Percentiles rank a stretch among this genome's conserved stretches.
These are phyloP conservation scores for Sporisorium sorghi DNA, from an alignment of 1,284 basidiomycete species.

Conservation along the genomic window DNA sequence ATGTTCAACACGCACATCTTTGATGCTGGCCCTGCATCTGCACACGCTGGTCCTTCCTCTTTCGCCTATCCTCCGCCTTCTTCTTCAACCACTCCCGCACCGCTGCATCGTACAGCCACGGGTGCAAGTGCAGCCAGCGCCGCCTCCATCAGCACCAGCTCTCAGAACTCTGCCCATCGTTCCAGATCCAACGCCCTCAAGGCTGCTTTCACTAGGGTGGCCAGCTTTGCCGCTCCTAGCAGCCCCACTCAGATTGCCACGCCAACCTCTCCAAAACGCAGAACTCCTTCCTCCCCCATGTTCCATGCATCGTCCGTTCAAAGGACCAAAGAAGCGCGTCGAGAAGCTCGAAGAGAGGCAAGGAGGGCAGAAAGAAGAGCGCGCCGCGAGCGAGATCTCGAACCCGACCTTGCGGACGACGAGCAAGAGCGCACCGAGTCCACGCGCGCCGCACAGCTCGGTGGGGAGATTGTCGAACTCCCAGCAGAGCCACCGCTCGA, in stretches of 20 bases:
- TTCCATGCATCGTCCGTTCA: slow-evolving; percentile 34
- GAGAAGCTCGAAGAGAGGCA: slow-evolving; percentile 31
- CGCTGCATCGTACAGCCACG: slow-evolving; percentile 32
- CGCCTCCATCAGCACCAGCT: slow-evolving; percentile 11
- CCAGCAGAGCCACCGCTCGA: slow-evolving; percentile 47
- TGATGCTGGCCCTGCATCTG: slow-evolving; percentile 1
- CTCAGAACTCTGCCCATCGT: slow-evolving; percentile 27
- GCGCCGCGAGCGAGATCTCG: slow-evolving; percentile 23
- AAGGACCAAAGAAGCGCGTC: slow-evolving; percentile 40
- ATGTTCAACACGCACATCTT: slow-evolving; percentile 40
- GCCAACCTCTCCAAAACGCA: slow-evolving; percentile 11
- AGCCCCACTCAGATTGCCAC: slow-evolving; percentile 14
- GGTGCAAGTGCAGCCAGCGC: slow-evolving; percentile 16
- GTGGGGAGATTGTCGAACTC: slow-evolving; percentile 40
- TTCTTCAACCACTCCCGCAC: slow-evolving; percentile 6
- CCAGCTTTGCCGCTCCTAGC: slow-evolving; percentile 26
- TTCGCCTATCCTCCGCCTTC: slow-evolving; percentile 23
- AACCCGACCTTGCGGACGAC: slow-evolving; percentile 19
- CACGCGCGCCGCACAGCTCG: slow-evolving; percentile 34
- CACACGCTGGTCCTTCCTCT: slow-evolving; percentile 15
- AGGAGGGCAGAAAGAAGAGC: slow-evolving; percentile 18
- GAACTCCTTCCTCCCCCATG: slow-evolving; percentile 9
- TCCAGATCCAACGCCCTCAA: slow-evolving; percentile 22
- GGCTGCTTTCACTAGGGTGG: slow-evolving; percentile 29
- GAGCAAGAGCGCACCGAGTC: slow-evolving; percentile 17